A percentile compares a stretch with the other conserved stretches of the same genome.
Conservation (phyloP, 2,329 filamentous ascomycete species). For the Pseudocercospora crystallina region DNA sequence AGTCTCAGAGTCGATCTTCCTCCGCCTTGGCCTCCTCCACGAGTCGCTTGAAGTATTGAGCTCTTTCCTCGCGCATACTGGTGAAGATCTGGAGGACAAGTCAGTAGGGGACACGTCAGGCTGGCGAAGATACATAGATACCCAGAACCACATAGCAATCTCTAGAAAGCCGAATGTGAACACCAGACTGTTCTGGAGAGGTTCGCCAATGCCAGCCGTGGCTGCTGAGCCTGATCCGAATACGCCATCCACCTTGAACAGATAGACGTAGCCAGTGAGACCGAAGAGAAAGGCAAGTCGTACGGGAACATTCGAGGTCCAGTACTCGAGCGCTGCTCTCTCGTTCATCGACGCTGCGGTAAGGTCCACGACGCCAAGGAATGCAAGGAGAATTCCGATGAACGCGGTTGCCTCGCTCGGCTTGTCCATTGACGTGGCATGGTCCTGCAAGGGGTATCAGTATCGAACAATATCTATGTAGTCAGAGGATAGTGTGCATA, state of each 20-base stretch:
- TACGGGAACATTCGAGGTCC: constrained; percentile 58
- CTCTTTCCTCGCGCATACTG: constrained; percentile 65
- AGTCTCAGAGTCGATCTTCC: constrained; percentile 29
- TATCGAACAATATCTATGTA: background rate
- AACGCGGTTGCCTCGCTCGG: constrained; percentile 67
- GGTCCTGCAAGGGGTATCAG: constrained; percentile 49
- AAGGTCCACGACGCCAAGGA: constrained; percentile 53
- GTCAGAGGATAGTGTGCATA: constrained; percentile 42
- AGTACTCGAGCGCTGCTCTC: constrained; percentile 46
- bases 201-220: constrained; percentile 49
- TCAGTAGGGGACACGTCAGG: background rate
- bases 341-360: constrained; percentile 47
- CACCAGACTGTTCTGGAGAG: constrained; percentile 78
- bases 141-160: constrained; percentile 85
- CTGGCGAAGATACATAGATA: constrained; percentile 35
- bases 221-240: constrained; percentile 32
- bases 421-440: constrained; percentile 65
- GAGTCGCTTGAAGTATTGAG: constrained; percentile 35
- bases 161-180: constrained; percentile 86
- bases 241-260: constrained; percentile 57
- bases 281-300: constrained; percentile 63
- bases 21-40: constrained; percentile 37
- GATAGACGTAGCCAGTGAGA: constrained; percentile 64
- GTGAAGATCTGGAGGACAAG: constrained; percentile 53
- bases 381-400: constrained; percentile 67